Evolutionary conservation across 495 filamentous ascomycete species (phyloP).

Genomic region (Penicillium subrubescens): DNA sequence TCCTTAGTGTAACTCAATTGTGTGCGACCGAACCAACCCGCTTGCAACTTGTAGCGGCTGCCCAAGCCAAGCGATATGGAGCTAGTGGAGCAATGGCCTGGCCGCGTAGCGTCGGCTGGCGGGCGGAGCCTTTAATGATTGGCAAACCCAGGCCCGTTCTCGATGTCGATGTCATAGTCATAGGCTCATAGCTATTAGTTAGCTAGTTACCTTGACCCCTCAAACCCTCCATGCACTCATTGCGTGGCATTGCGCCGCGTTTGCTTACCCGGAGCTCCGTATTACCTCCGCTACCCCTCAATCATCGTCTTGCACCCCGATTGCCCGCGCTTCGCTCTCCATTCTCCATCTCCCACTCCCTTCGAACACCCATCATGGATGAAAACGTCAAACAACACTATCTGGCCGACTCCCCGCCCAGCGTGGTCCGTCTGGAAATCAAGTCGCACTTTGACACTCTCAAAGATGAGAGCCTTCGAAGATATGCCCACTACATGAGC

Average conservation of each 20-base stretch:
- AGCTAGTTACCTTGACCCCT: constrained; percentile 3
- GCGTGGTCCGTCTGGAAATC: constrained; percentile 81
- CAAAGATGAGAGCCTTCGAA: constrained; percentile 64
- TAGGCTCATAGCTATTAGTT: background rate
- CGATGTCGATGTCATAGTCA: constrained; percentile 30
- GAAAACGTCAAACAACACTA: constrained; percentile 61
- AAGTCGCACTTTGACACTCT: constrained; percentile 88
- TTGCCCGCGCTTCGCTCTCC: constrained; percentile 16
- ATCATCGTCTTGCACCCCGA: constrained; percentile 20
- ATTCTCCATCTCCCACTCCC: constrained; percentile 18
- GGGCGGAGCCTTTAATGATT: constrained; percentile 4
- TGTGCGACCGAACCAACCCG: background rate
- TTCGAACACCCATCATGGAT: constrained; percentile 38
- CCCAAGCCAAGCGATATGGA: background rate
- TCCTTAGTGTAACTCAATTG: background rate
- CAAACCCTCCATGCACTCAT: constrained; percentile 25
- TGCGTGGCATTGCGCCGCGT: constrained; percentile 38
- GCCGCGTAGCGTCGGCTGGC: background rate
- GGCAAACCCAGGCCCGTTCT: constrained; percentile 7
- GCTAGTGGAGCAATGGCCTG: background rate
- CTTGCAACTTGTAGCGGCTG: too few species aligned
- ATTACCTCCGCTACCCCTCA: constrained; percentile 33
- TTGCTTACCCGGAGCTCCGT: constrained; percentile 37
- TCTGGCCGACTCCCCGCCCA: constrained; percentile 86
- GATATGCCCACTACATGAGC: constrained; percentile 92